Base-by-base conservation (phyloP, 495 filamentous ascomycete genomes). In the Chaetomium cochliodes region DNA sequence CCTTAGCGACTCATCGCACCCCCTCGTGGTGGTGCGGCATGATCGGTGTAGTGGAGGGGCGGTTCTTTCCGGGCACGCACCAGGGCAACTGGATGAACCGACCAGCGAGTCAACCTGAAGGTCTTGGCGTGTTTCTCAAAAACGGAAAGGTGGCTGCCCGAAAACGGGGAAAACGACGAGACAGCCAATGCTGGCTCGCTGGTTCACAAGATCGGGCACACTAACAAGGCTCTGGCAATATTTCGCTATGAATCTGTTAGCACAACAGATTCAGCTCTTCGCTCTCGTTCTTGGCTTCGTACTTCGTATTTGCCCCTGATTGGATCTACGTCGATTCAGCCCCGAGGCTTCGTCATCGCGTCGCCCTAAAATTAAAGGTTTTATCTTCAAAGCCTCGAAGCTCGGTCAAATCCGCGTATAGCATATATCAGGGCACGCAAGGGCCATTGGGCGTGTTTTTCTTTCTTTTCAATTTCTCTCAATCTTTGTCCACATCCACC, bases 251-350 rank as follows among this genome's bases (percentile, higher is more conserved):
- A 1, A 1, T 5, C n/a, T 47, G 44, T 47, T 22, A 46, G 20
- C 41, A 11, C 15, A 16, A 2, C 13, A 18, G 15, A 44, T 18
- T 42, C n/a, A 9, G 5, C 18, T n/a, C 12, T 18, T 3, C 5
- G 15, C 13, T n/a, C 7, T 47, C 18, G 44, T n/a, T 47, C 63
- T 59, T 65, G 63, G 63, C 63, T 26, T 16, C 63, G 63, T 59
- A 52, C 41, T 44, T 59, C 55, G 55, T 33, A 53, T 64, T 64
- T 28, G 26, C 39, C 28, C 33, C 12, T 49, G 37, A 47, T 25
- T 37, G 46, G 22, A 16, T 51, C 25, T 52, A 8, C 12, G 3
- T 28, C 20, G 18, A 47, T 47, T 47, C 41, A 44, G 41, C 41
- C 41, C 41, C 15, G 41, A 18, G 15, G 41, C 16, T 44, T 44